A percentile compares a stretch with the other conserved stretches of the same genome.
These are phyloP conservation scores for Nepenthes gracilis DNA, from an alignment of 148 eudicot genomes.

Conservation along the genomic window DNA sequence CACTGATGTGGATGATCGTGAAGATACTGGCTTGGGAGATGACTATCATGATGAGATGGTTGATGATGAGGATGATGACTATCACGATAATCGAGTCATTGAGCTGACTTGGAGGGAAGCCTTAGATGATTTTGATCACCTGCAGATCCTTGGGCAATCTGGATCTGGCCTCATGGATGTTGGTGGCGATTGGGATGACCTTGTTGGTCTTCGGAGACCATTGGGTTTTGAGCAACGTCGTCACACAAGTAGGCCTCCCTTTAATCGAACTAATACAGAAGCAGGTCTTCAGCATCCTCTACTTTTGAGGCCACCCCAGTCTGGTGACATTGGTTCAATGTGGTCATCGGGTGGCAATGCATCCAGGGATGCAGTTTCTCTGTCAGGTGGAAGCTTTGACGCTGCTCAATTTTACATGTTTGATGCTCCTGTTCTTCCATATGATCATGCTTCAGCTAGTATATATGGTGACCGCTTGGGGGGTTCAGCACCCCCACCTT, in stretches of 20 bases:
- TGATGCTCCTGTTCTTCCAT: conserved; percentile 76
- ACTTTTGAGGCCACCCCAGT: conserved; percentile 56
- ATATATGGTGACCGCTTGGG: conserved; percentile 63
- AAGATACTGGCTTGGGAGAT: conserved; percentile 81
- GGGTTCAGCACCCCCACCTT: conserved; percentile 55
- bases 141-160: conserved; percentile 78
- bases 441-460: conserved; percentile 51
- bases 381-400: conserved; percentile 54
- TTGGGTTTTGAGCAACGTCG: conserved; percentile 88
- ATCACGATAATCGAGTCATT: conserved; percentile 80
- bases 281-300: conserved; percentile 91
- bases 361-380: conserved; percentile 58
- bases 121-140: conserved; percentile 83
- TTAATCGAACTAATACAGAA: conserved; percentile 31
- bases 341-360: conserved; percentile 58
- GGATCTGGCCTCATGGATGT: conserved; percentile 76
- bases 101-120: conserved; percentile 99
- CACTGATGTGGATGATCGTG: conserved; percentile 91
- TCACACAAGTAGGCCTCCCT: conserved; percentile 47
- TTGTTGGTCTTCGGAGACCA: conserved; percentile 80
- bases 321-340: conserved; percentile 45
- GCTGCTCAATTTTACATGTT: conserved; percentile 72
- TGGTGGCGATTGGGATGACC: conserved; percentile 86
- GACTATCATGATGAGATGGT: conserved; percentile 88
- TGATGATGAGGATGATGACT: conserved; percentile 93